Conservation (phyloP, 2,329 filamentous ascomycete genomes). For the Pestalotiopsis sp. region DNA sequence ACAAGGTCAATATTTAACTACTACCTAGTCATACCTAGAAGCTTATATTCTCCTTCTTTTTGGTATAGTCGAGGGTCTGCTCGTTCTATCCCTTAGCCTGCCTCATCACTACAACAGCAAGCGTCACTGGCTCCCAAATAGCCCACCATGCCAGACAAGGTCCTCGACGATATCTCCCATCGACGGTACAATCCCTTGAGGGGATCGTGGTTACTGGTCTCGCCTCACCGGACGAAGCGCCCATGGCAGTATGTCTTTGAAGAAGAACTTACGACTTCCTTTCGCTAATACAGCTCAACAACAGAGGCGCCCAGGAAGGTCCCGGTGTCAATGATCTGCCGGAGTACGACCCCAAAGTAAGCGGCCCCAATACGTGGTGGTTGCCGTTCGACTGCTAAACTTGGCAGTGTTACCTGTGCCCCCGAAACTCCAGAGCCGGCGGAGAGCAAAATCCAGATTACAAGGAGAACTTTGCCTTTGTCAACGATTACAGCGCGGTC, state of each 20-base stretch:
- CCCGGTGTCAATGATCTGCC: slow-evolving; percentile 71
- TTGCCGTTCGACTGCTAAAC: not conserved
- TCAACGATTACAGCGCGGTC: slow-evolving; percentile 97
- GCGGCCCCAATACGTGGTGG: not conserved
- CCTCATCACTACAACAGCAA: not conserved
- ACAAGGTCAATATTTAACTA: slow-evolving; percentile 5
- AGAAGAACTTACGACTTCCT: not conserved
- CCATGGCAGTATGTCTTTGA: slow-evolving; percentile 84
- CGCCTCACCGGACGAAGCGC: slow-evolving; percentile 92
- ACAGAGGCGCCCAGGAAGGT: slow-evolving; percentile 75
- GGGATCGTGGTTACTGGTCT: slow-evolving; percentile 90
- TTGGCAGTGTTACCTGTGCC: slow-evolving; percentile 88
- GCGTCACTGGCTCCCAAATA: not conserved
- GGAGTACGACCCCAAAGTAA: slow-evolving; percentile 74
- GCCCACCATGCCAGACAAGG: slow-evolving; percentile 66
- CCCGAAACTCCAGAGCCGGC: slow-evolving; percentile 84
- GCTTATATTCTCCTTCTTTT: not conserved
- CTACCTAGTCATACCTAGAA: not conserved
- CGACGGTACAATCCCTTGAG: slow-evolving; percentile 90
- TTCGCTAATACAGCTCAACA: slow-evolving; percentile 4
- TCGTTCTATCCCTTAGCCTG: not conserved
- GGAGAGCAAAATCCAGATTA: slow-evolving; percentile 88
- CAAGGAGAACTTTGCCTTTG: slow-evolving; percentile 85
- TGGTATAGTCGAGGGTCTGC: not conserved
- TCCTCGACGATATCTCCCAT: slow-evolving; percentile 95